A percentile compares a stretch with the other conserved stretches of the same genome.
These are phyloP conservation scores for Chlorella variabilis DNA, from an alignment of 163 green algal genomes.

Conservation along the genomic window DNA sequence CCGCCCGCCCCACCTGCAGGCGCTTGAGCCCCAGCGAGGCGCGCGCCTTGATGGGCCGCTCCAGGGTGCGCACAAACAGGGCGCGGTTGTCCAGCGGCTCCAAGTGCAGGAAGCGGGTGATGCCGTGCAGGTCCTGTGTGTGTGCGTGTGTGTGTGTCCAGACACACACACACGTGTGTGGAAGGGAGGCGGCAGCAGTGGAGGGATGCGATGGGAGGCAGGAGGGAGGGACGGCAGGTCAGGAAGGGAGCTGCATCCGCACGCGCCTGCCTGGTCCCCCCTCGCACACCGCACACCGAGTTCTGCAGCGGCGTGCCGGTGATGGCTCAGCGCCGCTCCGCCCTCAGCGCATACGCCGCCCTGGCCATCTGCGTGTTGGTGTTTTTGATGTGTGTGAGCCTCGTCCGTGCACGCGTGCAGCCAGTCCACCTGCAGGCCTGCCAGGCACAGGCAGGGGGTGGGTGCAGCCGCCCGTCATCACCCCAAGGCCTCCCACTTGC, in stretches of 20 bases:
- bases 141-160: no score
- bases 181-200: background rate
- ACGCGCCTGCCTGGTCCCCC: no score
- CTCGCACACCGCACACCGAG: background rate
- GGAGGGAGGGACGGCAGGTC: no score
- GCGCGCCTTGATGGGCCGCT: constrained; percentile 63
- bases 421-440: constrained; percentile 52
- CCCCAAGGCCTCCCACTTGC: no score
- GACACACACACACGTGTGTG: no score
- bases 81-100: constrained; percentile 50
- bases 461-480: no score
- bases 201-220: background rate
- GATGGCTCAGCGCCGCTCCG: constrained; percentile 52
- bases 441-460: background rate
- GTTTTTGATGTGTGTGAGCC: constrained; percentile 71
- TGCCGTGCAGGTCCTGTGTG: constrained; percentile 57
- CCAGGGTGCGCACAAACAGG: constrained; percentile 50
- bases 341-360: constrained; percentile 20
- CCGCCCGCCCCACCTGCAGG: no score
- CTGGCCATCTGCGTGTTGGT: constrained; percentile 43
- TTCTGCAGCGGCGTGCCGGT: constrained; percentile 44
- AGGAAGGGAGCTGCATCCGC: no score
- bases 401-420: constrained; percentile 71
- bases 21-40: constrained; percentile 46
- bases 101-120: constrained; percentile 55